Conservation (phyloP, 2,329 filamentous ascomycete species). For the Penicillium italicum region DNA sequence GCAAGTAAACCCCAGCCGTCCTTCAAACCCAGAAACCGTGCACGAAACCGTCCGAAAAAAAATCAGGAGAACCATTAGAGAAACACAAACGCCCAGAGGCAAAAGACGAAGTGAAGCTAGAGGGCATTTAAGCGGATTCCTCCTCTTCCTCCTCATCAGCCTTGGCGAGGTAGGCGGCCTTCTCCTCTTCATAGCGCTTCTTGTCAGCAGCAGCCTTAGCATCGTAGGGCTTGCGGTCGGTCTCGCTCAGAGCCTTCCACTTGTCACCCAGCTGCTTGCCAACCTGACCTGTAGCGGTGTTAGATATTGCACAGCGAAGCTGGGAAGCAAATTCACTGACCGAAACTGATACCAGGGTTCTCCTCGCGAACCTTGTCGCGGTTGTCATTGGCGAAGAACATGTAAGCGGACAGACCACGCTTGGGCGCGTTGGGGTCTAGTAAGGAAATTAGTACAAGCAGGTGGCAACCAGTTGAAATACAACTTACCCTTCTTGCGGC, state of each 20-base stretch:
- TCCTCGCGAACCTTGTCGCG: constrained; percentile 97
- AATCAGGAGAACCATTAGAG: constrained; percentile 30
- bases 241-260: constrained; percentile 95
- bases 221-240: constrained; percentile 91
- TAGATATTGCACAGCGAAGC: constrained; percentile 5
- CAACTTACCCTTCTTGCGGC: constrained; percentile 68
- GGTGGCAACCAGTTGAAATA: not conserved
- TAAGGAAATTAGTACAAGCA: constrained; percentile 16
- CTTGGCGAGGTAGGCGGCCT: constrained; percentile 75
- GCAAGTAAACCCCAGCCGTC: constrained; percentile 27
- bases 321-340: constrained; percentile 44
- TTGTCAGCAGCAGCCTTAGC: constrained; percentile 95
- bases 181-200: constrained; percentile 99
- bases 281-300: constrained; percentile 66
- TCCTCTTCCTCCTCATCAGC: constrained; percentile 59
- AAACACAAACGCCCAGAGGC: constrained; percentile 36
- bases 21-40: constrained; percentile 28
- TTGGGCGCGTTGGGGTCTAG: constrained; percentile 96
- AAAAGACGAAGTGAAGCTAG: constrained; percentile 25
- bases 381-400: constrained; percentile 99
- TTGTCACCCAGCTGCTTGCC: constrained; percentile 97
- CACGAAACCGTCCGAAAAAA: constrained; percentile 30
- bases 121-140: constrained; percentile 36
- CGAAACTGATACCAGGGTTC: constrained; percentile 96
- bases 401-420: constrained; percentile 98